phyloP scores from a whole-genome alignment of 2,329 filamentous ascomycete genomes.

The Aspergillus sp. region DNA sequence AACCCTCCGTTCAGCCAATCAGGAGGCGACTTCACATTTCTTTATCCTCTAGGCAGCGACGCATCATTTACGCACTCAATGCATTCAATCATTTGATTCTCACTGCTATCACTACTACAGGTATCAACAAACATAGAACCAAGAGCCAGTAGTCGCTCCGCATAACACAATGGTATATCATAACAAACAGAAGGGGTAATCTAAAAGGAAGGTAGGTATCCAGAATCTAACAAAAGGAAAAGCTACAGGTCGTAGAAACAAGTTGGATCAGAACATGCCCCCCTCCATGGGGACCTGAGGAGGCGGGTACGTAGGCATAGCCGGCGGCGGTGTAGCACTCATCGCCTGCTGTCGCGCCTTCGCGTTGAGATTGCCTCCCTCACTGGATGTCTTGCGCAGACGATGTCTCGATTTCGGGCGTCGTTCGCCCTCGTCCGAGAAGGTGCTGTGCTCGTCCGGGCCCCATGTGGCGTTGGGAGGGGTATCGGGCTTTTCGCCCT shows the following conservation, averaged over 20 bases:
- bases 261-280: conserved; percentile 38
- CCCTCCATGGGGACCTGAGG: conserved; percentile 31
- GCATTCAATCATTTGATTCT: neutral
- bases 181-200: conserved; percentile 11
- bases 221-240: conserved; percentile 7
- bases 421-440: conserved; percentile 43
- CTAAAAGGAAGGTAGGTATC: conserved; percentile 9
- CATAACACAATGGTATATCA: conserved; percentile 22
- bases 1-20: neutral
- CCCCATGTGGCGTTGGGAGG: conserved; percentile 23
- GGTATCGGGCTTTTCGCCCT: conserved; percentile 33
- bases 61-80: no score
- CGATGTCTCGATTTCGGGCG: conserved; percentile 37
- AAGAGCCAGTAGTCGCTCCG: conserved; percentile 12
- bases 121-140: neutral
- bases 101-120: no score
- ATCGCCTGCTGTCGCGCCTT: conserved; percentile 44
- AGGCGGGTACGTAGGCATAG: conserved; percentile 33
- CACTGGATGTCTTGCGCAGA: conserved; percentile 51
- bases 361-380: conserved; percentile 49
- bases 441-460: conserved; percentile 41
- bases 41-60: neutral
- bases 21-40: neutral
- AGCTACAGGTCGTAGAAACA: conserved; percentile 2
- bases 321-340: conserved; percentile 24